A percentile compares a stretch with the other conserved stretches of the same genome.
Evolutionary conservation across 164 flowering plant species (phyloP).

Genomic region (Sedum album): DNA sequence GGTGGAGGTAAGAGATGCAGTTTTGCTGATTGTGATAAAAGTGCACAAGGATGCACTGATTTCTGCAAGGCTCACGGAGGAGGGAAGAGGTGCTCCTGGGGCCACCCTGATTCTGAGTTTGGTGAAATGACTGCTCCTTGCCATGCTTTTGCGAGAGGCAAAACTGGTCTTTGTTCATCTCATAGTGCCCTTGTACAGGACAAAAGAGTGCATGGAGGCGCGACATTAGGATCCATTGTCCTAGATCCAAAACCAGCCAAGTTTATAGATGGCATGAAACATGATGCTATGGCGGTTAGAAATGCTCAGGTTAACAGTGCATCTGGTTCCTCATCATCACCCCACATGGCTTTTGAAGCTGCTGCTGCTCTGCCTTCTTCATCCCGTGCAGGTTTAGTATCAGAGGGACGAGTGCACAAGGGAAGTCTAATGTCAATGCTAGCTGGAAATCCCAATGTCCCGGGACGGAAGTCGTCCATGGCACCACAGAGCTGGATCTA

Average conservation of each 20-base stretch:
- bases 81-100: slow-evolving; percentile 90
- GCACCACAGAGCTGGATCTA: neutral
- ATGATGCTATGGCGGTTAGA: neutral
- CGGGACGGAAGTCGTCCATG: neutral
- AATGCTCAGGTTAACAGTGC: neutral
- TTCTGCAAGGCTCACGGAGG: slow-evolving; percentile 96
- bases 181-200: neutral
- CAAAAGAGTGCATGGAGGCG: neutral
- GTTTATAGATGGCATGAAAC: neutral
- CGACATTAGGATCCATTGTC: neutral
- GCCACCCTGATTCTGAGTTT: slow-evolving; percentile 52
- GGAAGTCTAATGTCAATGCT: neutral
- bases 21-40: slow-evolving; percentile 69
- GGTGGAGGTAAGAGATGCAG: slow-evolving; percentile 96
- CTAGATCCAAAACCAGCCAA: neutral
- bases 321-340: neutral
- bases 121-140: slow-evolving; percentile 21
- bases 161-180: neutral
- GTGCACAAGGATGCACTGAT: slow-evolving; percentile 92
- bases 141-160: neutral
- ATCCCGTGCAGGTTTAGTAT: neutral
- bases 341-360: neutral
- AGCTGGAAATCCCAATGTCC: neutral
- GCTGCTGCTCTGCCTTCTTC: neutral
- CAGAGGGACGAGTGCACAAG: neutral